Evolutionary conservation across 495 filamentous ascomycete species (phyloP).

Genomic region (Aspergillus affinis): DNA sequence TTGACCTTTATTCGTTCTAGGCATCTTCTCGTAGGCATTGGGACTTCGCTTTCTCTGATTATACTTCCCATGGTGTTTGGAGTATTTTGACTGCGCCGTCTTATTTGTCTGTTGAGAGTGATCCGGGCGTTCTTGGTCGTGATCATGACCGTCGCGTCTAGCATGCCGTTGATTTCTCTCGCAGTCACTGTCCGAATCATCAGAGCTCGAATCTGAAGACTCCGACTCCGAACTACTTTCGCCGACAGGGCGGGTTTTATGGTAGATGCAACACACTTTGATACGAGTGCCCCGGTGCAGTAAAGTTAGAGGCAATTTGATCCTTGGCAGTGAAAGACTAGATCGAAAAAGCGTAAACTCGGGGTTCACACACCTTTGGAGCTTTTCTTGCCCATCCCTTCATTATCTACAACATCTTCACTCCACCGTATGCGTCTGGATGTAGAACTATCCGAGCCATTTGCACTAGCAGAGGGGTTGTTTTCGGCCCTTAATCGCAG

Average conservation of each 20-base stretch:
- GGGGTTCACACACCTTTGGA: conserved; percentile 69
- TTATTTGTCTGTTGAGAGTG: conserved; percentile 31
- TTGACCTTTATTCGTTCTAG: conserved; percentile 48
- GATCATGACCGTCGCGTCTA: conserved; percentile 1
- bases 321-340: background rate
- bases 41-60: conserved; percentile 67
- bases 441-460: conserved; percentile 18
- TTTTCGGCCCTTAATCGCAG: conserved; percentile 41
- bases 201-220: conserved; percentile 58
- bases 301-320: background rate
- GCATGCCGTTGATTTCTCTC: conserved; percentile 36
- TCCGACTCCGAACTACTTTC: conserved; percentile 82
- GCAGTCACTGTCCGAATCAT: conserved; percentile 59
- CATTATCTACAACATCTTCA: conserved; percentile 92
- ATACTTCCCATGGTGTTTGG: conserved; percentile 35
- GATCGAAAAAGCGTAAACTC: background rate
- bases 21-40: conserved; percentile 95
- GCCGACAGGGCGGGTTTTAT: conserved; percentile 75
- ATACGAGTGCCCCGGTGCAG: background rate
- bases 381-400: conserved; percentile 88
- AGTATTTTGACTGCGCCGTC: conserved; percentile 25
- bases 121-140: conserved; percentile 10
- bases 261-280: conserved; percentile 97
- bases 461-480: conserved; percentile 2
- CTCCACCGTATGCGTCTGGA: conserved; percentile 77